phyloP scores from a whole-genome alignment of 495 filamentous ascomycete genomes.

The Aspergillus bridgeri region DNA sequence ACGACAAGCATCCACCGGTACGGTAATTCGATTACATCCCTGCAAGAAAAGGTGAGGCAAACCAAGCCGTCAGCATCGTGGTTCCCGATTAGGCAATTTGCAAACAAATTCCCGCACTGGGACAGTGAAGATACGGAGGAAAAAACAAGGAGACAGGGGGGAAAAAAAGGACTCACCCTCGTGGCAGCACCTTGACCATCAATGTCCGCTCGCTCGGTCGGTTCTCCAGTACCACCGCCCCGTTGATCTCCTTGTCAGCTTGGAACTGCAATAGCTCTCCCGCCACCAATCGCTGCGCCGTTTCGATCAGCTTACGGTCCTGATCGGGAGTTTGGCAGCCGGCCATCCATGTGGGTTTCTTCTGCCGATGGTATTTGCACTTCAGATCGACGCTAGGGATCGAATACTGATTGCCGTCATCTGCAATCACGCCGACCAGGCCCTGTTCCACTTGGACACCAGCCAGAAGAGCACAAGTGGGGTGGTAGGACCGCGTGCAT shows the following conservation, averaged over 20 bases:
- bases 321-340: conserved; percentile 66
- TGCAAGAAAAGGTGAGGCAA: conserved; percentile 15
- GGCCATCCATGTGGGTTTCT: conserved; percentile 63
- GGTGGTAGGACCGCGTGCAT: conserved; percentile 90
- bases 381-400: conserved; percentile 85
- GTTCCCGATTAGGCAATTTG: conserved; percentile 13
- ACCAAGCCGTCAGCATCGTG: conserved; percentile 10
- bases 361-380: conserved; percentile 89
- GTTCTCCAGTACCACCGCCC: conserved; percentile 85
- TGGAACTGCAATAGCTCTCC: conserved; percentile 87
- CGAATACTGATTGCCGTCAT: conserved; percentile 88
- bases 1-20: conserved; percentile 55
- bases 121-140: conserved; percentile 15
- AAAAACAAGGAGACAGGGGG: conserved; percentile 13
- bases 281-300: conserved; percentile 62
- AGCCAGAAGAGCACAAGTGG: conserved; percentile 86
- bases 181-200: conserved; percentile 79
- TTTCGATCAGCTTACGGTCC: conserved; percentile 56
- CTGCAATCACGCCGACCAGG: conserved; percentile 78
- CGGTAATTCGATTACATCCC: conserved; percentile 51
- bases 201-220: conserved; percentile 60
- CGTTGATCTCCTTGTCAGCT: conserved; percentile 85
- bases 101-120: conserved; percentile 13
- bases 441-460: conserved; percentile 89
- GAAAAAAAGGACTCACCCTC: conserved; percentile 65